phyloP scores from a whole-genome alignment of 2,329 filamentous ascomycete species.

The Cercospora sp. region DNA sequence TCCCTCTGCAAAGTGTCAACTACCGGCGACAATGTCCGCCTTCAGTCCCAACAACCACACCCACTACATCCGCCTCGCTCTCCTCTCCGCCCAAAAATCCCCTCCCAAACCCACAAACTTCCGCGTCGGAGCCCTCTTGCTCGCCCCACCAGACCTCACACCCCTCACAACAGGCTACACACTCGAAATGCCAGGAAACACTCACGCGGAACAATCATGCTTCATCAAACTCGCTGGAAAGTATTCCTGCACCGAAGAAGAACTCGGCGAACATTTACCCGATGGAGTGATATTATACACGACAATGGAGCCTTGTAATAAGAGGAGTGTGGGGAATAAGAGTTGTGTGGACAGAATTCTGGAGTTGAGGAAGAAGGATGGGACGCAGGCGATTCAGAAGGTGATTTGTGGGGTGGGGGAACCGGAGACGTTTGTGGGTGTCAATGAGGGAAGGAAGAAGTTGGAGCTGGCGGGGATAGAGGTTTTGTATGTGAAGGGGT shows the following conservation, averaged over 20 bases:
- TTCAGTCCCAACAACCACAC: constrained; percentile 20
- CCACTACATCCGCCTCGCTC: constrained; percentile 67
- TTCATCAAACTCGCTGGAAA: constrained; percentile 65
- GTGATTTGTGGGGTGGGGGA: constrained; percentile 89
- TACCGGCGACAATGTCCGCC: constrained; percentile 11
- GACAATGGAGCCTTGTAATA: constrained; percentile 83
- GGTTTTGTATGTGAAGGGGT: constrained; percentile 69
- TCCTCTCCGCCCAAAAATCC: constrained; percentile 74
- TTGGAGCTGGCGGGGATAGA: constrained; percentile 71
- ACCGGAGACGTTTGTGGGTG: constrained; percentile 83
- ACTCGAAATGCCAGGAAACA: constrained; percentile 86
- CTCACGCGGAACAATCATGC: constrained; percentile 93
- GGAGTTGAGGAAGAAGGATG: constrained; percentile 43
- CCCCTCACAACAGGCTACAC: constrained; percentile 77
- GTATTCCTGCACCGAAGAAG: constrained; percentile 51
- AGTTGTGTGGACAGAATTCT: constrained; percentile 80
- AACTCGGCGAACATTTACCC: constrained; percentile 55
- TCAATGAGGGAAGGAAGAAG: constrained; percentile 72
- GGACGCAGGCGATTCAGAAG: constrained; percentile 63
- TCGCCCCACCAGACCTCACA: constrained; percentile 49
- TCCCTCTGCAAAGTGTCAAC: not conserved
- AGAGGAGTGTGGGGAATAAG: constrained; percentile 70
- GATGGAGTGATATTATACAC: constrained; percentile 72
- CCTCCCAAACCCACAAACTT: constrained; percentile 89
- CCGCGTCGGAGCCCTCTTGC: constrained; percentile 85